Conservation (phyloP, 179 eudicot genomes). For the Patellifolia procumbens region DNA sequence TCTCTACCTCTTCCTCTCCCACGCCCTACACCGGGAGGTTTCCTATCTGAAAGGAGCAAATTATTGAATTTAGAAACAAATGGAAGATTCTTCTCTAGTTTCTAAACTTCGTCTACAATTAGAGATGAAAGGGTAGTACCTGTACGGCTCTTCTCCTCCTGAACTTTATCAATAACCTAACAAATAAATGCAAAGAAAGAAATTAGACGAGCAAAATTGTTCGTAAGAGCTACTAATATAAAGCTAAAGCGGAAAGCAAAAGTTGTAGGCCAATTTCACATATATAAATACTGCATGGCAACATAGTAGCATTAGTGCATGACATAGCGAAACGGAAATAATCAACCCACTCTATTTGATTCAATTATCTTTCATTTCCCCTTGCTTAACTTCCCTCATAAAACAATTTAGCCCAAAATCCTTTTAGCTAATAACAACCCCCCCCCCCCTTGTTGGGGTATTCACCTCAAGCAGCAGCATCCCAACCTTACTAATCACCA, state of each 20-base stretch:
- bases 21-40: slow-evolving; percentile 53
- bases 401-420: background rate
- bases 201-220: background rate
- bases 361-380: background rate
- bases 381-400: background rate
- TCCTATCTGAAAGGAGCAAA: slow-evolving; percentile 40
- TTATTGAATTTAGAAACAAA: background rate
- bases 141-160: slow-evolving; percentile 50
- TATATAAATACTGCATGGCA: background rate
- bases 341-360: too few relatives aligned
- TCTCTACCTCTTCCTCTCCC: slow-evolving; percentile 56
- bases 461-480: background rate
- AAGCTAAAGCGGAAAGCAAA: background rate
- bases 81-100: background rate
- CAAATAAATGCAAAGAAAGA: slow-evolving; percentile 11
- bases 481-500: background rate
- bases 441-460: background rate
- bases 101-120: too few relatives aligned
- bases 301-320: background rate
- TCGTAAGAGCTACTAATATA: background rate
- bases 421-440: background rate
- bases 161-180: slow-evolving; percentile 53
- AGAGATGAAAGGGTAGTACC: slow-evolving; percentile 23
- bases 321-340: too few relatives aligned
- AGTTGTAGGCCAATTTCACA: too few relatives aligned